Conservation (phyloP, 192 early-diverging fungal genomes). For the Coemansia sp. region DNA sequence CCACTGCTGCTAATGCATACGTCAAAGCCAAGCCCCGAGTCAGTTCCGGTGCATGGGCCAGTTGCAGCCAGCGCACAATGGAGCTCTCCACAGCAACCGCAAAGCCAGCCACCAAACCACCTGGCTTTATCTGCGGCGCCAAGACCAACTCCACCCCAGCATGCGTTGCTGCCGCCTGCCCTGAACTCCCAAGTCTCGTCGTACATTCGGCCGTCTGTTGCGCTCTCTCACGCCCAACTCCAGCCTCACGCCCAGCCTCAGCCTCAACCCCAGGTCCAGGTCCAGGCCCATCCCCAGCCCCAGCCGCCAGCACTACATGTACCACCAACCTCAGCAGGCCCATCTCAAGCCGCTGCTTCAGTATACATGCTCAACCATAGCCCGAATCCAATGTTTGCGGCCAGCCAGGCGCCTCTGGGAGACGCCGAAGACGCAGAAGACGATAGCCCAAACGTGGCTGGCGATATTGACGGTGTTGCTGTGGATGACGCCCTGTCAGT, state of each 20-base stretch:
- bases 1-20: background rate
- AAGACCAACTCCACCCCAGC: background rate
- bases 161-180: conserved; percentile 1
- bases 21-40: background rate
- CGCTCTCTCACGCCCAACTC: background rate
- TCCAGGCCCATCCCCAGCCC: background rate
- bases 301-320: background rate
- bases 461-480: conserved; percentile 22
- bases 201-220: background rate
- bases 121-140: background rate
- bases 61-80: background rate
- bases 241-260: too few species aligned
- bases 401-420: background rate
- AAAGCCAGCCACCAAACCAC: conserved; percentile 2
- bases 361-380: background rate
- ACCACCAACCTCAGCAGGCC: background rate
- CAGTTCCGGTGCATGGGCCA: background rate
- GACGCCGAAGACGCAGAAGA: background rate
- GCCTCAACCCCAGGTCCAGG: too few species aligned
- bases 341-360: background rate
- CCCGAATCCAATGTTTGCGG: conserved; percentile 1
- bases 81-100: background rate
- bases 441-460: background rate
- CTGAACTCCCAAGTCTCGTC: conserved; percentile 3
- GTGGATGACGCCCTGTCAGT: conserved; percentile 23